Conservation (phyloP, 2,329 filamentous ascomycete genomes). For the Fusarium sp. region DNA sequence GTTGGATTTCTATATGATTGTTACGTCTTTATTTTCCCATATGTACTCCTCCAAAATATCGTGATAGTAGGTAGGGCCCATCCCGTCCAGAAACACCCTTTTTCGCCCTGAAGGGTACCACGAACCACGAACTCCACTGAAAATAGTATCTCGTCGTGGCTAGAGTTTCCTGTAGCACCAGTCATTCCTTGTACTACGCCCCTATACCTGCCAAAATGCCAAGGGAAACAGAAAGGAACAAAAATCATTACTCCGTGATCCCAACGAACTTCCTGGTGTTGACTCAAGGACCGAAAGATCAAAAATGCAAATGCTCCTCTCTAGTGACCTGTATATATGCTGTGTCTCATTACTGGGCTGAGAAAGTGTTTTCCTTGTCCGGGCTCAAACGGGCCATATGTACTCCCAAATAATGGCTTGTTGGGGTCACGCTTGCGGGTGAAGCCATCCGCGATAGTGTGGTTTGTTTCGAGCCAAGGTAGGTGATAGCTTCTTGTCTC, state of each 20-base stretch:
- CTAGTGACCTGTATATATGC: slow-evolving; percentile 2
- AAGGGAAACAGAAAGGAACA: slow-evolving; percentile 21
- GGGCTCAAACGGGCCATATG: slow-evolving; percentile 42
- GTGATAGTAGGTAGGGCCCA: slow-evolving; percentile 11
- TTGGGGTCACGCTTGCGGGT: slow-evolving; percentile 47
- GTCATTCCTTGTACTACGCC: slow-evolving; percentile 2
- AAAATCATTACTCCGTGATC: slow-evolving; percentile 18
- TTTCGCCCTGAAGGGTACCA: slow-evolving; percentile 10
- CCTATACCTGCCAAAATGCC: slow-evolving; percentile 17
- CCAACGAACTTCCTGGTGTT: slow-evolving; percentile 3
- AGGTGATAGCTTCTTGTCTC: slow-evolving; percentile 61
- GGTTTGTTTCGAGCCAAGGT: slow-evolving; percentile 52
- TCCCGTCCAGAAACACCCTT: slow-evolving; percentile 8
- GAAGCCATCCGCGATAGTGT: slow-evolving; percentile 49
- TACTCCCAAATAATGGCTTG: slow-evolving; percentile 37
- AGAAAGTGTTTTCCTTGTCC: slow-evolving; percentile 38
- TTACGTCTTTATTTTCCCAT: slow-evolving; percentile 10
- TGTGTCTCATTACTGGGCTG: slow-evolving; percentile 17
- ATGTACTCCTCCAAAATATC: slow-evolving; percentile 15
- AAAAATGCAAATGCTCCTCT: slow-evolving; percentile 4
- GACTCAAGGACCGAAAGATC: neutral
- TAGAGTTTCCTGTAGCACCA: slow-evolving; percentile 6
- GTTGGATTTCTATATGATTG: slow-evolving; percentile 23
- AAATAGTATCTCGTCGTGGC: slow-evolving; percentile 4
- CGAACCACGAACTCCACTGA: slow-evolving; percentile 9